Base-by-base conservation (phyloP, 2,329 filamentous ascomycete genomes). In the Trichoderma lentiforme region DNA sequence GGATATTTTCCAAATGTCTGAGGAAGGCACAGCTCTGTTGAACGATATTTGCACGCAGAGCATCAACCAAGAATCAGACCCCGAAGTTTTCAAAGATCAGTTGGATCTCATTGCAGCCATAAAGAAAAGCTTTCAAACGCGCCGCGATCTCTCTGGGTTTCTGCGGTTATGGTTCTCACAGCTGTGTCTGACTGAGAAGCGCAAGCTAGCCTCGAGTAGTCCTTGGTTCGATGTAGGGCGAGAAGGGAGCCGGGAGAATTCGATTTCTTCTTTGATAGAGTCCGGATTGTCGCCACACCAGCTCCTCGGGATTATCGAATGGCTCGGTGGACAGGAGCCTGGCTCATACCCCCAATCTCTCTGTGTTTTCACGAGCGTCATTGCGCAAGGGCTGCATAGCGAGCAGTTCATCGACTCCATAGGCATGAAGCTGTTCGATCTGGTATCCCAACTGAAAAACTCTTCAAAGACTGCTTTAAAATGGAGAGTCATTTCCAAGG, bases 81-180 rank as follows among this genome's bases (percentile, higher is more conserved):
- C 36, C 5, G 60, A 71, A 5, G 74, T 79, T 14, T 43, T 74
- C 1, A 73, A 75, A 6, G 73, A 76, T 11, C 78, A 80, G 34
- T 76, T 77, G 4, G 76, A 80, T 12, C 82, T 86, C 5, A 79
- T 87, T 3, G 78, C 80, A 3, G 78, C 83, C 1, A 81, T 87
- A 24, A 82, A 83, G 2, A 78, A 82, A 66, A 84, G 85, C 0
- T 86, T 83, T 73, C 82, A 82, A 8, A 83, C 79, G 6, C 82
- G 80, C 12, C 83, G 85, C 67, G 83, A 84, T 70, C 76, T 87
- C 14, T 77, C 84, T 0, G 79, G 81, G 6, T 88, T 87, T 71
- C 72, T 87, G 72, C 82, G 81, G 62, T 76, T 83, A 2, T 88
- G 86, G 86, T 84, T 81, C 62, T 75, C 80, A 56, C 82, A 85